Evolutionary conservation across 345 rosid species (phyloP).

Genomic region (Cardamine occulta): DNA sequence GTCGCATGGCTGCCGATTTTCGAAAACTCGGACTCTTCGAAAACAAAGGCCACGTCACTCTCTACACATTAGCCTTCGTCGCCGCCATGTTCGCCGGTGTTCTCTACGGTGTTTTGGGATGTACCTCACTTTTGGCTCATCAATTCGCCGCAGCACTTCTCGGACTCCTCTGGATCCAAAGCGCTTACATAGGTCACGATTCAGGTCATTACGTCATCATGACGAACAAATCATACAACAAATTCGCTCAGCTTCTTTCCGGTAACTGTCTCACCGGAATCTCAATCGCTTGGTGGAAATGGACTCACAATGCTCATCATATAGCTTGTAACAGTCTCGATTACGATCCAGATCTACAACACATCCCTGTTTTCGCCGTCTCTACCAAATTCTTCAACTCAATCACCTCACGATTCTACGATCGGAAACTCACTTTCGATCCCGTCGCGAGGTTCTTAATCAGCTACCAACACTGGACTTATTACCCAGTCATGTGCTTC

Average conservation of each 20-base stretch:
- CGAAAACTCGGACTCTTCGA: constrained; percentile 74
- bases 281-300: constrained; percentile 99
- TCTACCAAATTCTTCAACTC: constrained; percentile 65
- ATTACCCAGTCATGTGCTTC: constrained; percentile 85
- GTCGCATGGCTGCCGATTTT: constrained; percentile 66
- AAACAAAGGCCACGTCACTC: constrained; percentile 66
- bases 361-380: constrained; percentile 90
- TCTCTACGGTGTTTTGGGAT: constrained; percentile 68
- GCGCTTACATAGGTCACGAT: constrained; percentile 90
- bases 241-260: constrained; percentile 63
- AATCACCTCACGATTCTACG: constrained; percentile 69
- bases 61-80: constrained; percentile 50
- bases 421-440: constrained; percentile 67
- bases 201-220: constrained; percentile 91
- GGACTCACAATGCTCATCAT: constrained; percentile 98
- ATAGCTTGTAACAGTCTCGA: constrained; percentile 93
- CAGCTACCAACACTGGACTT: constrained; percentile 87
- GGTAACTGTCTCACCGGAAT: constrained; percentile 95
- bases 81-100: constrained; percentile 52
- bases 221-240: constrained; percentile 57
- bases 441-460: constrained; percentile 64
- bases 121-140: constrained; percentile 61
- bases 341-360: constrained; percentile 95
- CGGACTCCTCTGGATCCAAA: constrained; percentile 85
- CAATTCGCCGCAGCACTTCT: constrained; percentile 57